Evolutionary conservation across 768 basidiomycete species (phyloP), one percentile per base, ranked within the genome.

Genomic region (Suillus cothurnatus): DNA sequence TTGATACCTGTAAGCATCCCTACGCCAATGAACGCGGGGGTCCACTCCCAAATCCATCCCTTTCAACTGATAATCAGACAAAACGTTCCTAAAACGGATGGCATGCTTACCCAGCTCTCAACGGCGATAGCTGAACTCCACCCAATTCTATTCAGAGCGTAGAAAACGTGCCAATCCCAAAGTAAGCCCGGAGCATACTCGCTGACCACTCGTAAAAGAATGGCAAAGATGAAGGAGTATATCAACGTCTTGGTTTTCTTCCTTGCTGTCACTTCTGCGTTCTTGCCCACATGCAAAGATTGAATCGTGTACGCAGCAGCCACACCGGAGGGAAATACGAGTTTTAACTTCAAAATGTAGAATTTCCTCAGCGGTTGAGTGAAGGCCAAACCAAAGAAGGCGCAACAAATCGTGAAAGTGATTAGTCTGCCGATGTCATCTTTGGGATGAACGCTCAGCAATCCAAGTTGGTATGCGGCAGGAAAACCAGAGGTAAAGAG

Each of bases 371-470:
- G 78, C 4, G 87, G 87, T 63, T 88, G 85, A 64, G 86, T 77
- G 88, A 89, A 89, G 79, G 87, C 86, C 17, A 88, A 82, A 64
- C 86, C 86, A 66, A 86, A 87, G 77, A 86, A 87, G 32, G 81
- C 84, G 47, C 83, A 80, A 62, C 80, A 82, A 9, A 79, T 72
- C 8, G 84, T 85, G 50, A 88, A 76, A 1, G 84, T 82, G 65
- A 88, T 82, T 26, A 88, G 74, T 63, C 79, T 82, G 14, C 86
- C 86, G 63, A 85, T 76, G 62, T 89, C 87, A n/a, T 85, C 67
- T 61, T 81, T 67, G 4, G 87, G 87, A 15, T 78, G 67, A 3
- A 70, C 70, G 17, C 81, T 82, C 47, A 88, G 72, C 9, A 88
- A 80, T 23, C 79, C 64, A 9, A 88, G 80, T 15, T 83, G 81